Conservation (phyloP, 495 filamentous ascomycete species). For the Hypoxylon rickii region DNA sequence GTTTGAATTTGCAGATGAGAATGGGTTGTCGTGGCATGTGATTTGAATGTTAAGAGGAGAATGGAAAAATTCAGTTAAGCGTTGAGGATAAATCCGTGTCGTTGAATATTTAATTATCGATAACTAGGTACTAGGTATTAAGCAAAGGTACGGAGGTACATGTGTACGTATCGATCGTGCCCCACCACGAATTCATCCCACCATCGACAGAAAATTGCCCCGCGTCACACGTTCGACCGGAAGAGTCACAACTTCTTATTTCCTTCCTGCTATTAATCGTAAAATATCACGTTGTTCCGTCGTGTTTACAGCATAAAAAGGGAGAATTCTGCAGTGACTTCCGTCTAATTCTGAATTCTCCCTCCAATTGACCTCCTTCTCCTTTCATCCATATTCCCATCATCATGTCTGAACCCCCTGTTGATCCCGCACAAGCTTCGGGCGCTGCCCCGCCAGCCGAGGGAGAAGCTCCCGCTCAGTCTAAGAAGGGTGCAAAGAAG, state of each 20-base stretch:
- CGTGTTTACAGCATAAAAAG: slow-evolving; percentile 8
- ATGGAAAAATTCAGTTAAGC: slow-evolving; percentile 33
- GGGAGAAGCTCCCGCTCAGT: slow-evolving; percentile 33
- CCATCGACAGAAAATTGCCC: slow-evolving; percentile 31
- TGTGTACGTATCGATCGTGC: too few relatives aligned
- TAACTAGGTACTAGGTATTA: background rate
- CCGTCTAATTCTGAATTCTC: background rate
- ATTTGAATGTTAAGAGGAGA: background rate
- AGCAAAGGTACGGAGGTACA: too few relatives aligned
- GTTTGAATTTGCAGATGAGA: background rate
- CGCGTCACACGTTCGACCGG: slow-evolving; percentile 32
- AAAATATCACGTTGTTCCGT: too few relatives aligned
- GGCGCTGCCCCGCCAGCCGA: slow-evolving; percentile 29
- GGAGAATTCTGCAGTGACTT: background rate
- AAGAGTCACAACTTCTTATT: slow-evolving; percentile 29
- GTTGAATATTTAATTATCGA: slow-evolving; percentile 15
- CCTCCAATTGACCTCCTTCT: slow-evolving; percentile 1
- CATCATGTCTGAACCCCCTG: slow-evolving; percentile 27
- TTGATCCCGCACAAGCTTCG: slow-evolving; percentile 29
- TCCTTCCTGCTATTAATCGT: slow-evolving; percentile 8
- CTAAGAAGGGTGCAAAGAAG: slow-evolving; percentile 63
- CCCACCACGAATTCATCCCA: slow-evolving; percentile 16
- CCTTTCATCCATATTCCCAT: background rate
- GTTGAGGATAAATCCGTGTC: slow-evolving; percentile 13
- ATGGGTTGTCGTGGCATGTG: background rate